Evolutionary conservation across 2,329 filamentous ascomycete species (phyloP).

Genomic region (Emergomyces pasteurianus): DNA sequence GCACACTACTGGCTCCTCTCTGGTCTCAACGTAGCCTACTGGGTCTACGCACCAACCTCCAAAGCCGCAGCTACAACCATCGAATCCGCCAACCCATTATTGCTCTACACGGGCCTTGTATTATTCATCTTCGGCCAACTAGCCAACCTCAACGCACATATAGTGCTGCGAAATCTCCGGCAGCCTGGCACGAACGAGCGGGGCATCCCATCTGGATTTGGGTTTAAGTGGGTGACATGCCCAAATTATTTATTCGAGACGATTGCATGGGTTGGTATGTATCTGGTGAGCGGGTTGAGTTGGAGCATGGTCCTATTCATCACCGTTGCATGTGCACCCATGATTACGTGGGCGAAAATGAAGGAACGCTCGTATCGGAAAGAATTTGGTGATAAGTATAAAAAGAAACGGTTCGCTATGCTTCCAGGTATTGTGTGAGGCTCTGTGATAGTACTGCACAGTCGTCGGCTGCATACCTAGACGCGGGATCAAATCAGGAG

Average conservation of each 20-base stretch:
- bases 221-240: constrained; percentile 79
- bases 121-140: constrained; percentile 69
- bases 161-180: constrained; percentile 65
- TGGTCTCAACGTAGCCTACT: constrained; percentile 70
- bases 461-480: background rate
- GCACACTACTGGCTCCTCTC: constrained; percentile 85
- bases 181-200: constrained; percentile 70
- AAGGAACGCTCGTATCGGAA: constrained; percentile 85
- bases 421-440: constrained; percentile 62
- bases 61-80: constrained; percentile 43
- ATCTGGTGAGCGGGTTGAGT: constrained; percentile 61
- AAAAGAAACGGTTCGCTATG: constrained; percentile 81
- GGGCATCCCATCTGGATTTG: constrained; percentile 74
- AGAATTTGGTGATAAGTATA: constrained; percentile 87
- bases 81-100: constrained; percentile 30
- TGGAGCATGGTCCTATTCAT: constrained; percentile 70
- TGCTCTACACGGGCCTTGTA: constrained; percentile 57
- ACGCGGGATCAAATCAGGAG: background rate
- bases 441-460: background rate
- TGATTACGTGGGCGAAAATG: constrained; percentile 78
- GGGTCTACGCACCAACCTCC: constrained; percentile 68
- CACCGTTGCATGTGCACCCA: constrained; percentile 58
- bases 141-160: constrained; percentile 68
- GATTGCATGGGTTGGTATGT: constrained; percentile 73
- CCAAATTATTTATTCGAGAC: constrained; percentile 96